Evolutionary conservation across 495 filamentous ascomycete species (phyloP).

Genomic region (Talaromyces liani): DNA sequence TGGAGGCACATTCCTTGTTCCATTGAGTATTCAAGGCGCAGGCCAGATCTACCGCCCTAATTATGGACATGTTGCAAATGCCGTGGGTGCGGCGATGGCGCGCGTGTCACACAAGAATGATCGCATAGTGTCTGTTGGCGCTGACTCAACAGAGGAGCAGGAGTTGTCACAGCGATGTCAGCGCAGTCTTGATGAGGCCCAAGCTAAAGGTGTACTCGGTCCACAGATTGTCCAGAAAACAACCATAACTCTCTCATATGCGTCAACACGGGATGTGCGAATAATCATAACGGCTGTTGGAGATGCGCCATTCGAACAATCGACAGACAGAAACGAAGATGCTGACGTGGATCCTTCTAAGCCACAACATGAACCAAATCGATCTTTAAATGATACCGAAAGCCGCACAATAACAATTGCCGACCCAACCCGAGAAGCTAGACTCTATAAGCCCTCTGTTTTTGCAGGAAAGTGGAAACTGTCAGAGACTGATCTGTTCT

Average conservation of each 20-base stretch:
- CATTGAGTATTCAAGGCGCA: constrained; percentile 10
- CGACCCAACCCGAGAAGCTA: neutral
- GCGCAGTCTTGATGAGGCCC: neutral
- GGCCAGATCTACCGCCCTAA: constrained; percentile 13
- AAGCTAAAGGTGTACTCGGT: neutral
- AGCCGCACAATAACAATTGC: neutral
- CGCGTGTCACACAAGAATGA: constrained; percentile 24
- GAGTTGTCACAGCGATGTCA: neutral
- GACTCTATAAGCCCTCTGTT: neutral
- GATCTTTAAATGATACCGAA: too few relatives aligned
- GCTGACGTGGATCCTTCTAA: too few relatives aligned
- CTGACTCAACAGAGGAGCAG: neutral
- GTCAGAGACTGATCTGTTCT: constrained; percentile 49
- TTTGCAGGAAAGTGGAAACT: constrained; percentile 33
- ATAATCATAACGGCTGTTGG: neutral
- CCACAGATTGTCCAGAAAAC: neutral
- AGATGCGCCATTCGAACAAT: neutral
- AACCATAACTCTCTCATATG: neutral
- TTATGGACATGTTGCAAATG: constrained; percentile 42
- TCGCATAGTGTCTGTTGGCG: neutral
- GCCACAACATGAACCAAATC: too few relatives aligned
- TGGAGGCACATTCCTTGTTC: constrained; percentile 17
- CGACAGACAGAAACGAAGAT: too few relatives aligned
- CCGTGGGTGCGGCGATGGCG: constrained; percentile 48
- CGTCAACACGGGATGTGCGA: neutral